Base-by-base conservation (phyloP, 2,329 filamentous ascomycete genomes). In the Pseudocercospora crystallina region DNA sequence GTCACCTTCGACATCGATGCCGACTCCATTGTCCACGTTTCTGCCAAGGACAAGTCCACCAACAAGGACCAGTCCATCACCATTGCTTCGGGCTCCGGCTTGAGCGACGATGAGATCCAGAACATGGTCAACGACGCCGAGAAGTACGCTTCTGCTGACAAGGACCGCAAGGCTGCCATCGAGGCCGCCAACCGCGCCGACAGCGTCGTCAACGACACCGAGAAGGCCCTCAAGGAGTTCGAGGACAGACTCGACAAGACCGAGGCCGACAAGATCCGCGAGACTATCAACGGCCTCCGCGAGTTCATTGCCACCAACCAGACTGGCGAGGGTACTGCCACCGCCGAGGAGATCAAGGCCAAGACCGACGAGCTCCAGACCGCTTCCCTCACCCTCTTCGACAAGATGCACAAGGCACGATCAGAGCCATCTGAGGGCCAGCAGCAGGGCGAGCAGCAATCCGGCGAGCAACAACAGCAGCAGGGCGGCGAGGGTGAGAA, bases 1-100 rank as follows among this genome's bases (percentile, higher is more conserved):
- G 92, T 97, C 65, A 96, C 92, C 68, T 97, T 97, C 76, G 92
- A 97, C 76, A 96, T 97, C 72, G 92, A 97, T 66, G 92, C 92
- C 68, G 90, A 97, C 75, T 95, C 90, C 13, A 96, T 97, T 65
- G 90, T 97, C 65, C 91, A 96, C 80, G 92, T 97, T 59, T 88
- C 94, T 74, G 92, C 92, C 74, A 96, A 95, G 83, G 92, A 97
- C 80, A 96, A 97, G 87, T 92, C 90, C 65, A 97, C 91, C 77
- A 89, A 90, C 85, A 97, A 96, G 86, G 92, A 97, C 72, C 92
- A 99, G 82, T 96, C 91, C 57, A 97, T 99, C 78, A 97, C 92
- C 72, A 96, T 99, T 73, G 91, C 92, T 49, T 96, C 91, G 53
- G 94, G 92, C 73, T 97, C 92, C 60, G 92, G 94, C 84, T 87